phyloP scores from a whole-genome alignment of 2,329 filamentous ascomycete species.

The Pseudogymnoascus sp. region DNA sequence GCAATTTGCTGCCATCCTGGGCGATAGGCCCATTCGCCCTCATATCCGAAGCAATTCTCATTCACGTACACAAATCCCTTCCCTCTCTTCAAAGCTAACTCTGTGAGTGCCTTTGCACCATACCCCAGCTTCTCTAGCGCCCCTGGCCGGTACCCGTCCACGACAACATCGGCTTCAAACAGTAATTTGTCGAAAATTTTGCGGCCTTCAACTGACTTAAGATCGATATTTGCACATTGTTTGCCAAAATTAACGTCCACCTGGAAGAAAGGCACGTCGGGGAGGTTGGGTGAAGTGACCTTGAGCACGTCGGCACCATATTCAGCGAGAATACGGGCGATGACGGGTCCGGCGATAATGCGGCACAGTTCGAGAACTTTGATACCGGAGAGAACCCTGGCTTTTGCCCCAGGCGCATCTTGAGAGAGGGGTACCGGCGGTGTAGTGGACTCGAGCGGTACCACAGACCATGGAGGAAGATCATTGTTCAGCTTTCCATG shows the following conservation, averaged over 20 bases:
- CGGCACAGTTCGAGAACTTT: constrained; percentile 68
- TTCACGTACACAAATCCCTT: constrained; percentile 54
- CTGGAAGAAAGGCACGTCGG: constrained; percentile 64
- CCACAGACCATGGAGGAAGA: too few relatives aligned
- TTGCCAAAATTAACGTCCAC: constrained; percentile 66
- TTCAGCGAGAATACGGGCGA: constrained; percentile 62
- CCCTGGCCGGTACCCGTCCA: constrained; percentile 62
- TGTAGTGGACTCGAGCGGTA: too few relatives aligned
- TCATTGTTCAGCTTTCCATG: too few relatives aligned
- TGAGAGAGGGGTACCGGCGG: too few relatives aligned
- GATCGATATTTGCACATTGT: constrained; percentile 43
- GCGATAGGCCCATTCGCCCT: constrained; percentile 50
- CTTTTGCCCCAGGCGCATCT: too few relatives aligned
- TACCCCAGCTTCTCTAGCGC: constrained; percentile 56
- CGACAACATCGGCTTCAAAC: constrained; percentile 53
- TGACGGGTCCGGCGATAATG: constrained; percentile 67
- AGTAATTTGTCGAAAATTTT: constrained; percentile 35
- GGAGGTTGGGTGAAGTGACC: constrained; percentile 57
- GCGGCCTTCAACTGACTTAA: constrained; percentile 41
- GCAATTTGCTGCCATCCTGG: constrained; percentile 65
- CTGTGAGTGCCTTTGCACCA: constrained; percentile 42
- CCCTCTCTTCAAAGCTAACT: constrained; percentile 43
- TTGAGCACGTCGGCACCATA: constrained; percentile 69
- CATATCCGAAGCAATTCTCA: constrained; percentile 62
- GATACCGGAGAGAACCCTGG: constrained; percentile 37